Percentiles rank a stretch among this genome's conserved stretches.
Conservation (phyloP, 352 stramenopile genomes). For the Plasmopara halstedii region DNA sequence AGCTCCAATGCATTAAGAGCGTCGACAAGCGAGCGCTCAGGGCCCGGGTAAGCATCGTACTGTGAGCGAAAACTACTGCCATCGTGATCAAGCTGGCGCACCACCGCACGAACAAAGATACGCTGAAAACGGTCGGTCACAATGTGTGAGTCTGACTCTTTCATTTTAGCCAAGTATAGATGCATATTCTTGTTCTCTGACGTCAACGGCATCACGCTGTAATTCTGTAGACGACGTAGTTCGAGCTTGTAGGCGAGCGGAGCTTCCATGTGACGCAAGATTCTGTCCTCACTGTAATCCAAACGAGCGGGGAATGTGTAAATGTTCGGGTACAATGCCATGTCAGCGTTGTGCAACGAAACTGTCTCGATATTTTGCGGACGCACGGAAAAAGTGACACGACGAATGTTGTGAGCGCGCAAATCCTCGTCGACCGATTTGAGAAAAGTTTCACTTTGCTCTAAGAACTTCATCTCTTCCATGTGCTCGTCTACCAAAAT, state of each 20-base stretch:
- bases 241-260: constrained; percentile 98
- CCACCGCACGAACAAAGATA: constrained; percentile 96
- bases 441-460: constrained; percentile 53
- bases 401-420: constrained; percentile 73
- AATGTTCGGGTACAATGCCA: constrained; percentile 80
- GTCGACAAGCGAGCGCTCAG: constrained; percentile 97
- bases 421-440: constrained; percentile 52
- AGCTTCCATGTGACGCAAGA: constrained; percentile 98
- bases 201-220: constrained; percentile 91
- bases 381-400: constrained; percentile 83
- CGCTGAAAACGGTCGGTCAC: constrained; percentile 84
- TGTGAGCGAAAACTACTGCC: constrained; percentile 68
- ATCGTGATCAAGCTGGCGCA: constrained; percentile 84
- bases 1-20: constrained; percentile 96
- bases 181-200: constrained; percentile 96
- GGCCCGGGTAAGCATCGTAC: constrained; percentile 87
- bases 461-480: constrained; percentile 46
- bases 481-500: constrained; percentile 66
- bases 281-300: constrained; percentile 95
- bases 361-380: constrained; percentile 37
- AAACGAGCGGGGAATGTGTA: constrained; percentile 85
- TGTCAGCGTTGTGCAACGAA: constrained; percentile 33
- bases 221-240: constrained; percentile 95
- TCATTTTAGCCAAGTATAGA: constrained; percentile 96
- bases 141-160: constrained; percentile 71